Base-by-base conservation (phyloP, 192 early-diverging fungal species). In the Mortierella claussenii region DNA sequence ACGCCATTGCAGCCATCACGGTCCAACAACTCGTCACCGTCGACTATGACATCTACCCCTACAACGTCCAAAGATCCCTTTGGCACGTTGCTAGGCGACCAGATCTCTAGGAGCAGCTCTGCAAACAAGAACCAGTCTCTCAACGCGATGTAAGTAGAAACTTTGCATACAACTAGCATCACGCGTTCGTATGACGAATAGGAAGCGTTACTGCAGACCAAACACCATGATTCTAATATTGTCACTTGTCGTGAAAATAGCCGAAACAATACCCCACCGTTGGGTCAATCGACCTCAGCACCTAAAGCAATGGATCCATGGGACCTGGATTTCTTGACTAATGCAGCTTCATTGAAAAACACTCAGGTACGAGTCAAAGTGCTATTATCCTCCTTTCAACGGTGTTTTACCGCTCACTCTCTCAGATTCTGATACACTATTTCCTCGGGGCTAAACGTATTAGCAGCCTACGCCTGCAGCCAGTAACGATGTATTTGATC, bases 301-400 rank as follows among this genome's bases (percentile, higher is more conserved):
- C 49, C 62, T 8, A 71, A 62, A 21, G 44, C 44, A 21, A 37
- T 46, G 0, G 70, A 75, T n/a, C 70, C 70, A 0, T 75, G 70
- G 70, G 70, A 75, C 48, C 63, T 75, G 18, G 70, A 75, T 52
- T 76, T 66, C 48, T 40, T 76, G 58, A 65, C 70, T 12, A 75
- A 65, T n/a, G 63, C 70, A 34, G 55, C 70, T 12, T n/a, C 32
- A 1, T 20, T 44, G 2, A 75, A 75, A 23, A 7, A 24, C n/a
- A 44, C 43, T 2, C 70, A 75, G 70, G 70, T 75, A 60, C n/a
- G n/a, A n/a, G n/a, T n/a, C n/a, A n/a, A n/a, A n/a, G n/a, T n/a
- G n/a, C n/a, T n/a, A n/a, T n/a, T n/a, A n/a, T n/a, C n/a, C n/a
- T n/a, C n/a, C n/a, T n/a, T n/a, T n/a, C n/a, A n/a, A n/a, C n/a